Conservation (phyloP, 441 rosid species). For the Croton laevigatus region DNA sequence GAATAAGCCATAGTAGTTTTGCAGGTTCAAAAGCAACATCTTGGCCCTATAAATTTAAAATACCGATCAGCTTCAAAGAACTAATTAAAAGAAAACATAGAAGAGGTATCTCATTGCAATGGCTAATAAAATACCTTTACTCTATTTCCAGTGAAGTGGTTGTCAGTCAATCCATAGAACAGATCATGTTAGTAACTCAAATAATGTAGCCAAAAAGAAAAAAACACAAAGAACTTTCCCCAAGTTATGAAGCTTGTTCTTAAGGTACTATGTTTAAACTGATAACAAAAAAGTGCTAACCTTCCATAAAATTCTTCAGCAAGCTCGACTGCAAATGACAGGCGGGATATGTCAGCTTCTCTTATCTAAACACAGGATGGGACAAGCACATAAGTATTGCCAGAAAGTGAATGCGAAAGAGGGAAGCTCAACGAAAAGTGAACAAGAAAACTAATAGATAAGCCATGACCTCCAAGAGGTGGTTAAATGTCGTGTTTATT, state of each 20-base stretch:
- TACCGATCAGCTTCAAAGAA: constrained; percentile 20
- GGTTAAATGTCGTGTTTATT: neutral
- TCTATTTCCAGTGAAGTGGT: constrained; percentile 46
- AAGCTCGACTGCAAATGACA: constrained; percentile 98
- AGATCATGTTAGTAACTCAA: constrained; percentile 37
- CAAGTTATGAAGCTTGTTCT: constrained; percentile 8
- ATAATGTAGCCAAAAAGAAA: neutral
- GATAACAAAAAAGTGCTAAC: constrained; percentile 39
- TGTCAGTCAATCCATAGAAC: constrained; percentile 33
- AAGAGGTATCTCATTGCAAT: constrained; percentile 20
- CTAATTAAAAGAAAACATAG: constrained; percentile 13
- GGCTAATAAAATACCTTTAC: constrained; percentile 74
- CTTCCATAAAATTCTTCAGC: constrained; percentile 99
- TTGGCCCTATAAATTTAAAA: constrained; percentile 67
- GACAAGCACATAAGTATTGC: constrained; percentile 19
- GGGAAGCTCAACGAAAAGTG: constrained; percentile 13
- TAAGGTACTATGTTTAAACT: constrained; percentile 11
- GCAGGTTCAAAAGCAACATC: constrained; percentile 98
- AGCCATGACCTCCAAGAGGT: constrained; percentile 6
- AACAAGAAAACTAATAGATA: constrained; percentile 6
- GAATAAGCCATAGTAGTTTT: constrained; percentile 97
- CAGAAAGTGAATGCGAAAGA: constrained; percentile 18
- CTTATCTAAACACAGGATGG: constrained; percentile 60
- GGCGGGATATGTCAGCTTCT: constrained; percentile 96
- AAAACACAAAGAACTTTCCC: constrained; percentile 16